Evolutionary conservation across 129 eudicot species (phyloP), one percentile per base, ranked within the genome.

Genomic region (Calendula officinalis): DNA sequence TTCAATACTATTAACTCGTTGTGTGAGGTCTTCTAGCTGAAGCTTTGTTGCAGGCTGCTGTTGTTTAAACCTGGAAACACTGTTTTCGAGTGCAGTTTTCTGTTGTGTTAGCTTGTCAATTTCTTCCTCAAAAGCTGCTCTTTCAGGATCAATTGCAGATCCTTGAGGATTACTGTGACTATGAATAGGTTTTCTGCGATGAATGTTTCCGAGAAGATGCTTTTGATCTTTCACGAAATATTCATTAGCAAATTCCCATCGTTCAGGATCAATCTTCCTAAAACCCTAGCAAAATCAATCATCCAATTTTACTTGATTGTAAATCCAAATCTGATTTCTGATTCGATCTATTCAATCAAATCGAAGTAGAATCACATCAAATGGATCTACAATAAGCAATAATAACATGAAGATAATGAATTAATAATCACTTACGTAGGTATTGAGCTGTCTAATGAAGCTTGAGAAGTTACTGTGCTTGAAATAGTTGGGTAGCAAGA

Each of bases 401-500:
- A 3, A 36, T 35, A 11, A 36, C 36, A 17, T 8, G 7, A 58
- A 5, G 0, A 5, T 51, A 6, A 4, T 4, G 5, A 15, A 8
- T 14, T 51, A 51, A 6, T 3, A 58, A 36, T 58, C 2, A 39
- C 73, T 27, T 69, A 85, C 87, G 60, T 85, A 85, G 46, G 92
- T 85, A 55, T 85, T 85, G 71, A 85, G 87, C 72, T 85, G 92
- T 22, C 87, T 75, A 56, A 84, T 81, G 74, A 84, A 84, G 80
- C 86, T 84, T 12, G 86, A 84, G 73, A 84, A 84, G 60, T 81
- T 85, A 57, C 69, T 85, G 69, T 85, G 92, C 74, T 85, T 85
- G 64, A 81, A 85, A 62, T 81, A 85, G 35, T 80, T 68, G 0
- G 92, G 92, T 4, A 85, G 80, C n/a, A 81, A 67, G 35, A 81